Base-by-base conservation (phyloP, 2,329 filamentous ascomycete genomes). In the Aspergillus sergii region DNA sequence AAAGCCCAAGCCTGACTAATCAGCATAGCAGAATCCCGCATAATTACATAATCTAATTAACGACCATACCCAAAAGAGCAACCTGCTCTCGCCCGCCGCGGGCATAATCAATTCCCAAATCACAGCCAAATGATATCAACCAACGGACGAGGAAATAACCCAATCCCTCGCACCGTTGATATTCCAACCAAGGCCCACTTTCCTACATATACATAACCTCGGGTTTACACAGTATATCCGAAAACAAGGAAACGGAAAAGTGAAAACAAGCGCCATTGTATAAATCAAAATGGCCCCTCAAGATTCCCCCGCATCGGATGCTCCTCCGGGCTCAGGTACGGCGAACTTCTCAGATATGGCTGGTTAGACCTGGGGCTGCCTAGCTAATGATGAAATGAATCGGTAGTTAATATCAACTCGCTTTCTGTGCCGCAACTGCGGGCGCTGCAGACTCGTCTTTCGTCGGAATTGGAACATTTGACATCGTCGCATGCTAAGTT, bases 381-480 rank as follows among this genome's bases (percentile, higher is more conserved):
- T 16, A 36, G 34, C 26, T 51, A 51, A 32, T 32, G 4, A 12
- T n/a, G 48, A 10, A 11, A 4, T 16, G 11, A 7, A 9, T 19
- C 23, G 23, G 23, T 7, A 63, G 85, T 92, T 70, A 88, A 91
- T 75, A 84, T 99, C 72, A 88, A 90, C 72, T 88, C 86, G 65
- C 90, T 99, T 73, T 91, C 90, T 71, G 85, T 90, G 30, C 91
- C 92, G 69, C 94, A 97, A 81, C 91, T 99, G 69, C 90, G 88
- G 70, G 89, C 93, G 72, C 90, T 99, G 70, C 97, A 99, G 84
- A 93, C 95, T 79, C 94, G 97, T 78, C 90, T 99, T 69, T 94
- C 97, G 78, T 90, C 95, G 73, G 95, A 99, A 81, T 90, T 99
- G 68, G 93, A 97, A 77, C 94, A 98, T 82, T 88, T 99, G 69